These are phyloP conservation scores for Haplographium delicatum DNA, from an alignment of 495 filamentous ascomycete species.

Conservation along the genomic window DNA sequence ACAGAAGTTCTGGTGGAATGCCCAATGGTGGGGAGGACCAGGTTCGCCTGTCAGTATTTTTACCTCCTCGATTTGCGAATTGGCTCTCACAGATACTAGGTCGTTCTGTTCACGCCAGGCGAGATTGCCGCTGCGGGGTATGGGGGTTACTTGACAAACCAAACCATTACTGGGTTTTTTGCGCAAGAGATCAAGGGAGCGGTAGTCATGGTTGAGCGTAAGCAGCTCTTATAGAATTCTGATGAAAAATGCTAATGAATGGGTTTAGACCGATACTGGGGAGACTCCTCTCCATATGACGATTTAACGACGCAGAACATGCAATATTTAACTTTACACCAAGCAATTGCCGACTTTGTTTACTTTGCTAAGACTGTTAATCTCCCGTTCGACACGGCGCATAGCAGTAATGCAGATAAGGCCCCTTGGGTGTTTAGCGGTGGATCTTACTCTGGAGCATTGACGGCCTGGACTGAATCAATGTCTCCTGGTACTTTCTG, in stretches of 20 bases:
- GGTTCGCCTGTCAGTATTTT: constrained; percentile 43
- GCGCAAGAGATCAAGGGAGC: constrained; percentile 52
- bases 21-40: constrained; percentile 44
- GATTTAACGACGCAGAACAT: constrained; percentile 50
- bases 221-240: constrained; percentile 20
- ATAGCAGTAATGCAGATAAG: constrained; percentile 46
- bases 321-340: constrained; percentile 56
- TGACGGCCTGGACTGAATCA: constrained; percentile 57
- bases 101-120: constrained; percentile 54
- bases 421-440: constrained; percentile 62
- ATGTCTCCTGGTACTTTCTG: constrained; percentile 59
- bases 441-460: constrained; percentile 60
- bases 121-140: constrained; percentile 49
- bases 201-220: constrained; percentile 53
- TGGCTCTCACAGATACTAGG: constrained; percentile 27
- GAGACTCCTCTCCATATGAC: constrained; percentile 53
- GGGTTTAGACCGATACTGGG: constrained; percentile 53
- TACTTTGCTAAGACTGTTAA: constrained; percentile 57
- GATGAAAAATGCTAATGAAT: background rate
- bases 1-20: constrained; percentile 48
- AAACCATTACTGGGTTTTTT: constrained; percentile 43
- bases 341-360: constrained; percentile 55
- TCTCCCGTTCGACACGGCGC: constrained; percentile 51
- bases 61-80: background rate
- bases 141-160: constrained; percentile 44